Conservation (phyloP, 2,329 filamentous ascomycete genomes). For the Pestalotiopsis sp. region DNA sequence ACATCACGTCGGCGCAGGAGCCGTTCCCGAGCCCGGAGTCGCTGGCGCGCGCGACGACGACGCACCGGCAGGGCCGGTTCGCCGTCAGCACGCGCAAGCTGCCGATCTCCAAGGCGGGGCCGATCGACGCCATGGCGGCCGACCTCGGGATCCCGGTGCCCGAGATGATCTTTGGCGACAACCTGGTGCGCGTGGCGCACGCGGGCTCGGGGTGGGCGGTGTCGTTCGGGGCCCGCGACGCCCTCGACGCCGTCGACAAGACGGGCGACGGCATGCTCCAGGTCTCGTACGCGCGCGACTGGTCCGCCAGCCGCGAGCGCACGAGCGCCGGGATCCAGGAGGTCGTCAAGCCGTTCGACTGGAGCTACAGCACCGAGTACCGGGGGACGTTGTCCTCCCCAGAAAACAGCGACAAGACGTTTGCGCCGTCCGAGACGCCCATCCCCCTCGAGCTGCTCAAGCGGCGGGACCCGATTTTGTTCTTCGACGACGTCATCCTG, state of each 20-base stretch:
- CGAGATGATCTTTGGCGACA: constrained; percentile 99
- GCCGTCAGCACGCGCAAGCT: constrained; percentile 83
- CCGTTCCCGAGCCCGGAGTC: constrained; percentile 56
- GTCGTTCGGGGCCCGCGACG: constrained; percentile 82
- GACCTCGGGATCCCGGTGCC: constrained; percentile 84
- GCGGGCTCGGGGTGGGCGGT: constrained; percentile 75
- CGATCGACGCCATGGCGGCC: constrained; percentile 83
- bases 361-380: constrained; percentile 94
- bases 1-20: constrained; percentile 47
- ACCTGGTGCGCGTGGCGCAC: constrained; percentile 77
- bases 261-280: constrained; percentile 88
- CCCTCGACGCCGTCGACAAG: constrained; percentile 91
- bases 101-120: constrained; percentile 88
- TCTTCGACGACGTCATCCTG: constrained; percentile 94
- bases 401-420: constrained; percentile 8
- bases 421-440: constrained; percentile 36
- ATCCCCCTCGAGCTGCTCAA: constrained; percentile 88
- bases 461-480: constrained; percentile 88
- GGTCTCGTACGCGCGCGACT: constrained; percentile 89
- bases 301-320: constrained; percentile 70
- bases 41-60: constrained; percentile 56
- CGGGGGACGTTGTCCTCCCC: constrained; percentile 61
- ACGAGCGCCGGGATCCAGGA: constrained; percentile 88
- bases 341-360: constrained; percentile 95
- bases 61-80: constrained; percentile 67